Conservation (phyloP, 2,329 filamentous ascomycete species). For the Colletotrichum tropicale region DNA sequence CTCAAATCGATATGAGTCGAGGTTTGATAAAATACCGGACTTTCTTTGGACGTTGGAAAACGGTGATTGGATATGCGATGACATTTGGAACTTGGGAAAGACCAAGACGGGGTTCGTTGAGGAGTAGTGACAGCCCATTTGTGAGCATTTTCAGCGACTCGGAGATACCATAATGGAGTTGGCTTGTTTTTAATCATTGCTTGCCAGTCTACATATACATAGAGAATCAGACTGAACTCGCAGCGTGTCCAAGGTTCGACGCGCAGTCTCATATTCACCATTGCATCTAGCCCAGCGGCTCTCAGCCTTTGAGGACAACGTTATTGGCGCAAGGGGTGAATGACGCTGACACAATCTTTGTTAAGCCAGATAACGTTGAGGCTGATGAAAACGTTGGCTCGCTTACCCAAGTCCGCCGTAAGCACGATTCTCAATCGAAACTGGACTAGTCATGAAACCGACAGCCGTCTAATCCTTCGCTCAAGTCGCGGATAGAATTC, state of each 20-base stretch:
- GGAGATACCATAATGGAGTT: not conserved
- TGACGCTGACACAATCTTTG: not conserved
- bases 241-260: not conserved
- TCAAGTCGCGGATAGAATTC: not conserved
- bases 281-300: not conserved
- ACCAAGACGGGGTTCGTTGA: constrained; percentile 14
- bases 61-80: constrained; percentile 28
- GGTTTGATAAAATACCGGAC: constrained; percentile 27
- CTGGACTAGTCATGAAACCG: not conserved
- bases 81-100: constrained; percentile 28
- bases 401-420: not conserved
- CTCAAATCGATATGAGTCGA: constrained; percentile 18
- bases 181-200: not conserved
- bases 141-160: not conserved
- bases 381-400: not conserved
- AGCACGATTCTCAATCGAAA: not conserved
- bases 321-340: not conserved
- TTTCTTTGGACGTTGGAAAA: constrained; percentile 22
- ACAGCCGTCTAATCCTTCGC: not conserved
- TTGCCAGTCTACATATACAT: not conserved
- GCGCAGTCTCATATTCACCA: rapidly evolving
- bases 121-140: not conserved
- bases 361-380: not conserved
- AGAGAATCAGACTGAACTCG: not conserved
- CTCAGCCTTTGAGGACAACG: not conserved